Base-by-base conservation (phyloP, 1,284 basidiomycete genomes). In the Melampsora medusae region DNA sequence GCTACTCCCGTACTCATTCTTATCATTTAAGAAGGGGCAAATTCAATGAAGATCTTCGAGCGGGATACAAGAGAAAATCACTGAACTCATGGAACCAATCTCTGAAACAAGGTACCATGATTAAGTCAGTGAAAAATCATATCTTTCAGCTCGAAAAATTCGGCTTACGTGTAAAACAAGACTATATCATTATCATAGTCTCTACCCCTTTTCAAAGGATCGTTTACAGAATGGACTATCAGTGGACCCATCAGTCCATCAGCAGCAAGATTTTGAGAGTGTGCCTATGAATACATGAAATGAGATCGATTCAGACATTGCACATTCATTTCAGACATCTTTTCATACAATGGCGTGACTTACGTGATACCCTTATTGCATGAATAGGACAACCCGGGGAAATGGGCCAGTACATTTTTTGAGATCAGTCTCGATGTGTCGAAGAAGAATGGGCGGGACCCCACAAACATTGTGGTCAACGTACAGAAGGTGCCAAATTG, bases 221-320 rank as follows among this genome's bases (percentile, higher is more conserved):
- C 81, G 10, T 77, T 56, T 53, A 78, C 77, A 5, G 79, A 78
- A 28, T 80, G 80, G 0, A 82, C 71, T 59, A 82, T 79, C 6
- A 82, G 28, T 35, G 79, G 79, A 3, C 81, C 81, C 46, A 79
- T 79, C 7, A 81, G 67, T 10, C 82, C 82, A 60, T 82, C 82
- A 28, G 80, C 80, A 61, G 80, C 80, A 48, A 81, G 81, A 72
- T 79, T 79, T 33, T 75, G 78, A 19, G 79, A 73, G 53, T 82
- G 82, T 12, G 80, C 80, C 77, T 82, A 14, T 38, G 22, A n/a
- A 31, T 67, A 14, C 22, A n/a, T 65, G 60, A 10, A 50, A 61
- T 60, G 28, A 31, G 80, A 80, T 0, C 79, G 77, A 12, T 79
- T 81, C 19, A 76, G 78, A 48, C 80, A 79, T 12, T 78, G 79